phyloP scores from a whole-genome alignment of 495 filamentous ascomycete species.

The Hyphodiscus hymeniophilus region DNA sequence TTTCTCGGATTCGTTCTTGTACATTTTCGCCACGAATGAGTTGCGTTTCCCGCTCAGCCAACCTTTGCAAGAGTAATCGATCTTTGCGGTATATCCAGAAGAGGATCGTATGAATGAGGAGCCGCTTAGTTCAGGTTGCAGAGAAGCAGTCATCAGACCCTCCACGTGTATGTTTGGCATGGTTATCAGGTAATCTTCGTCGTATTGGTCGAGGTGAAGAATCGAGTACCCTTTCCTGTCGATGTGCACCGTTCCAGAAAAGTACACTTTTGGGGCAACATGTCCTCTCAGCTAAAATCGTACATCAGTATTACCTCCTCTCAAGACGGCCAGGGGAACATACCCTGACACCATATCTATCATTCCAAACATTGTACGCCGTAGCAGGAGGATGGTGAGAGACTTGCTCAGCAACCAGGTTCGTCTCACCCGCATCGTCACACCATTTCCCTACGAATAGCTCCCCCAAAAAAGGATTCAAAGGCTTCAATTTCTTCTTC shows the following conservation, averaged over 20 bases:
- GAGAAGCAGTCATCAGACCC: constrained; percentile 81
- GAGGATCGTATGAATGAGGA: constrained; percentile 75
- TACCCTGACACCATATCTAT: constrained; percentile 58
- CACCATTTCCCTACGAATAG: constrained; percentile 68
- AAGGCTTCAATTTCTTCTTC: constrained; percentile 93
- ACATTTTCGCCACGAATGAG: constrained; percentile 70
- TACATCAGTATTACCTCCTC: background rate
- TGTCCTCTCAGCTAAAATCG: constrained; percentile 73
- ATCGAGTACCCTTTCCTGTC: constrained; percentile 96
- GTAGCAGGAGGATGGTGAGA: constrained; percentile 97
- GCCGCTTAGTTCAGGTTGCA: constrained; percentile 84
- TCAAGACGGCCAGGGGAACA: background rate
- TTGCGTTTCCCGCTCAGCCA: constrained; percentile 97
- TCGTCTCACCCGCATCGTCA: constrained; percentile 56
- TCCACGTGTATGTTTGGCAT: constrained; percentile 91
- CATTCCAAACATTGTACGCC: constrained; percentile 85
- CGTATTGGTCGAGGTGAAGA: constrained; percentile 58
- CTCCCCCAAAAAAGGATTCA: constrained; percentile 90
- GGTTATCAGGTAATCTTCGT: constrained; percentile 81
- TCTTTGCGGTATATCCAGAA: constrained; percentile 81
- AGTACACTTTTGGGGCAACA: constrained; percentile 95
- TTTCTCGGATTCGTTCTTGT: constrained; percentile 42
- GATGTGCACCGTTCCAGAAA: constrained; percentile 86
- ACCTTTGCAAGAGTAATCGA: constrained; percentile 86
- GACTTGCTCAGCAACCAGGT: constrained; percentile 69